Evolutionary conservation across 2,329 filamentous ascomycete genomes (phyloP), one percentile per base, ranked within the genome.

Genomic region (Pyrenophora seminiperda): DNA sequence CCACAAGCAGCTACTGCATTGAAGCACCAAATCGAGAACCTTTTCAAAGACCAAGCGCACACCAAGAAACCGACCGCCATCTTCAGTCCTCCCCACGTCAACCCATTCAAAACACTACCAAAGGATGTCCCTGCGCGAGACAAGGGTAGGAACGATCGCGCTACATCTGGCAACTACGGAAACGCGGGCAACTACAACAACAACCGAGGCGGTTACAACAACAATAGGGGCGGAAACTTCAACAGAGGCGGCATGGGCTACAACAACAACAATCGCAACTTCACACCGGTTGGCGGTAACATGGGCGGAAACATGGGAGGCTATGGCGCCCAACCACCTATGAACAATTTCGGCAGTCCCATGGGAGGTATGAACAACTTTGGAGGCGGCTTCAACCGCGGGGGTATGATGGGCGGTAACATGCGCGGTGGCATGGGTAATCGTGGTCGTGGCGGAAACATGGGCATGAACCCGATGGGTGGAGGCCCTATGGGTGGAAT

Each of bases 31-130:
- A 87, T 97, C 50, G 91, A 96, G 56, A 77, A 80, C 20, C 77
- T 86, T 19, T 77, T 77, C 34, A 79, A 83, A 51, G 80, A 81
- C 72, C 65, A 87, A 80, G 68, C 76, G 56, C 77, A 79, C 47
- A 70, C 73, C n/a, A 92, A 92, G 58, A 84, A 82, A 68, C 82
- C 89, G 58, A 82, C 80, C 1, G 84, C 90, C 38, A 83, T 84
- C 50, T 97, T 91, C 77, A 88, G 89, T 44, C 87, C 84, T 57
- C 86, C 91, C 0, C 82, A 84, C 39, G 81, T 83, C 59, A 97
- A 97, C 71, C 91, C 92, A 0, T 97, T 96, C 82, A 87, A 89
- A 59, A 97, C 91, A 0, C 77, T 95, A 4, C 92, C 91, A 14
- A 96, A 96, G 76, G 92, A 96, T 70, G 87, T 88, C 0, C 91